Conservation (phyloP, 2,329 filamentous ascomycete genomes). For the Pseudocercospora fuligena region DNA sequence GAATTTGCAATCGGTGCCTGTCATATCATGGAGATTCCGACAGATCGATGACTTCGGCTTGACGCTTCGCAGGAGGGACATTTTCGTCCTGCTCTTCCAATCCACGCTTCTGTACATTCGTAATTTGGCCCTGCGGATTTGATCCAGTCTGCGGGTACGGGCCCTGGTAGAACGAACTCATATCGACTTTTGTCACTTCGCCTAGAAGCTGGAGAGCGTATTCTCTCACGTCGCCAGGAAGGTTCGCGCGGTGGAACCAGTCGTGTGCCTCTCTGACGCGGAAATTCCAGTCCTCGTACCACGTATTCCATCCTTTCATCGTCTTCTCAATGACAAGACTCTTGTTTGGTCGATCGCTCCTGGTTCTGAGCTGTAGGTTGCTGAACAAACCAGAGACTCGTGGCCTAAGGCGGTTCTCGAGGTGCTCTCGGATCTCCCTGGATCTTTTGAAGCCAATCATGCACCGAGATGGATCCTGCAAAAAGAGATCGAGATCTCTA, state of each 20-base stretch:
- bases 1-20: background rate
- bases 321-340: background rate
- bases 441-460: no score
- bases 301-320: background rate
- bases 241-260: background rate
- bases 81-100: conserved; percentile 1
- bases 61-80: background rate
- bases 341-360: no score
- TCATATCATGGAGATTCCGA: background rate
- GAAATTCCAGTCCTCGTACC: background rate
- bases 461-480: no score
- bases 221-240: background rate
- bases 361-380: no score
- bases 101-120: background rate
- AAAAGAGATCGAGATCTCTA: no score
- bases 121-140: background rate
- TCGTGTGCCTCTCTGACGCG: background rate
- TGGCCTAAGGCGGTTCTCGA: no score
- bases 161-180: background rate
- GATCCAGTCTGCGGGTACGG: background rate
- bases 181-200: background rate
- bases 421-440: no score
- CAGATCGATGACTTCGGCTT: background rate
- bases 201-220: background rate
- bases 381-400: no score